A percentile compares a stretch with the other conserved stretches of the same genome.
phyloP scores from a whole-genome alignment of 495 filamentous ascomycete species.

The Podospora australis region DNA sequence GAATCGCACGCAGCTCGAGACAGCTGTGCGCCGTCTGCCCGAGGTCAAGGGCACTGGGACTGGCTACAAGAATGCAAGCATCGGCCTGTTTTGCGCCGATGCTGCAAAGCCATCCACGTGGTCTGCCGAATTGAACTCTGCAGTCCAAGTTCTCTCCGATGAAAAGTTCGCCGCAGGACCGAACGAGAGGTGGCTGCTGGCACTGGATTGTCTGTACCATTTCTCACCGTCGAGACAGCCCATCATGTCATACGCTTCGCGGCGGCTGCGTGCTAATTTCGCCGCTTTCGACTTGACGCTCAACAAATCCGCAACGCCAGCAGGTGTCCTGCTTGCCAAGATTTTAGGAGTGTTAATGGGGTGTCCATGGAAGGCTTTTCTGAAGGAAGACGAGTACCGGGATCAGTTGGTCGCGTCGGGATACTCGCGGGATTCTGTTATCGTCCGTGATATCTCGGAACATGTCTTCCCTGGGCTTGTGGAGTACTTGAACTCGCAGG shows the following conservation, averaged over 20 bases:
- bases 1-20: not conserved
- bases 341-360: conserved; percentile 9
- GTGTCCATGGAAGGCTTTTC: conserved; percentile 8
- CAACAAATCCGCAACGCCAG: not conserved
- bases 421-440: not conserved
- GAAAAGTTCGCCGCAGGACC: not conserved
- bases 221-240: conserved; percentile 41
- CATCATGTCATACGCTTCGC: conserved; percentile 30
- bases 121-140: not conserved
- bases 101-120: not conserved
- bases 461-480: not conserved
- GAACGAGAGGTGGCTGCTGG: conserved; percentile 37
- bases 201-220: conserved; percentile 46
- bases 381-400: conserved; percentile 6
- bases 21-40: too few species aligned
- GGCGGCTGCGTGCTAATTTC: conserved; percentile 33
- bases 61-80: too few species aligned
- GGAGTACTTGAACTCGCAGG: not conserved
- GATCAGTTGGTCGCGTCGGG: conserved; percentile 1
- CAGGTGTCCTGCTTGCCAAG: conserved; percentile 1
- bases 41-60: too few species aligned
- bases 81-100: not conserved
- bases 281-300: conserved; percentile 24
- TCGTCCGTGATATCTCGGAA: not conserved
- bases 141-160: too few species aligned